Evolutionary conservation across 495 filamentous ascomycete genomes (phyloP).

Genomic region (Neurospora tetrasperma): DNA sequence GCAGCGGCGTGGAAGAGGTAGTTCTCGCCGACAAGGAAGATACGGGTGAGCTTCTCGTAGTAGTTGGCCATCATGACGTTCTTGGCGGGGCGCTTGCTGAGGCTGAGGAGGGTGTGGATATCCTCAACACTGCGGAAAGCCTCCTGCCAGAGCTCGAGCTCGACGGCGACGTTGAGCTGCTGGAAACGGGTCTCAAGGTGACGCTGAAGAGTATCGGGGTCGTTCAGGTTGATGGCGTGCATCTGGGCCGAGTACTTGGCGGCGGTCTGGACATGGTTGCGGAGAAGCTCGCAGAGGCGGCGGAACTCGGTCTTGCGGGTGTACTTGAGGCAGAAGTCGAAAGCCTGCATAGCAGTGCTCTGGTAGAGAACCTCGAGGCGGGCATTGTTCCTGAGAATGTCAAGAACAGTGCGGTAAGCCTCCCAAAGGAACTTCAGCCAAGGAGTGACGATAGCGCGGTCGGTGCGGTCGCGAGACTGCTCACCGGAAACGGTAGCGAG

Average conservation of each 20-base stretch:
- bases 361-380: slow-evolving; percentile 96
- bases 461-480: slow-evolving; percentile 91
- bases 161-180: slow-evolving; percentile 95
- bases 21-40: slow-evolving; percentile 98
- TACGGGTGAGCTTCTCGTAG: slow-evolving; percentile 96
- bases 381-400: slow-evolving; percentile 98
- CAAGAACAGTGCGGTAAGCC: slow-evolving; percentile 96
- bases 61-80: slow-evolving; percentile 99
- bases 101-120: slow-evolving; percentile 94
- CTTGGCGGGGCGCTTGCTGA: slow-evolving; percentile 99
- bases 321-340: slow-evolving; percentile 97
- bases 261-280: slow-evolving; percentile 97
- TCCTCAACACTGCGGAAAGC: slow-evolving; percentile 98
- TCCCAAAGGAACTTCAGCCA: slow-evolving; percentile 99
- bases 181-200: slow-evolving; percentile 97
- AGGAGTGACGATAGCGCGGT: slow-evolving; percentile 93
- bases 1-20: slow-evolving; percentile 98
- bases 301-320: slow-evolving; percentile 98
- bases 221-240: slow-evolving; percentile 98
- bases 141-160: slow-evolving; percentile 97
- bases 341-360: slow-evolving; percentile 92
- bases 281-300: slow-evolving; percentile 90
- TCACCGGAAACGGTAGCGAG: slow-evolving; percentile 96
- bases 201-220: slow-evolving; percentile 91
- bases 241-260: slow-evolving; percentile 98